phyloP scores from a whole-genome alignment of 2,329 filamentous ascomycete genomes.

The Diplodia intermedia region DNA sequence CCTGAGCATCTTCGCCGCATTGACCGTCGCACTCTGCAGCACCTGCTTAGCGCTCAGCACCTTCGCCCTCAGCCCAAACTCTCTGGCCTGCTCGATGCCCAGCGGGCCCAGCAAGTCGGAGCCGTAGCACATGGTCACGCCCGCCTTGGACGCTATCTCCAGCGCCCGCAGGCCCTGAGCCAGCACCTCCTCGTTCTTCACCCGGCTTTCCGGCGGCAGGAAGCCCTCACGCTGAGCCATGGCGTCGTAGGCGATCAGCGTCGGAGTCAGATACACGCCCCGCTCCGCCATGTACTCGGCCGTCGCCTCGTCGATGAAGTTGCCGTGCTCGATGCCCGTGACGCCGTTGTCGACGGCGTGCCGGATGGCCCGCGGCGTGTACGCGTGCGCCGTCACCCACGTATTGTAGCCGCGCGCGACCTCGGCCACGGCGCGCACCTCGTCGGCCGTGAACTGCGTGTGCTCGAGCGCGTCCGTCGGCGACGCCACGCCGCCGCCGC shows the following conservation, averaged over 20 bases:
- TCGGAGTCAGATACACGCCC: conserved; percentile 61
- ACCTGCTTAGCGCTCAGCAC: conserved; percentile 54
- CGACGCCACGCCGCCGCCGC: conserved; percentile 62
- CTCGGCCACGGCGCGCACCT: conserved; percentile 62
- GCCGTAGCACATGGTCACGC: conserved; percentile 64
- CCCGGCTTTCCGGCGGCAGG: conserved; percentile 52
- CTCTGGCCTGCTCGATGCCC: conserved; percentile 56
- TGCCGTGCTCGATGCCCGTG: conserved; percentile 65
- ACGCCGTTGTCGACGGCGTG: conserved; percentile 64
- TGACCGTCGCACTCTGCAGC: conserved; percentile 61
- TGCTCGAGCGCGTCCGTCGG: conserved; percentile 62
- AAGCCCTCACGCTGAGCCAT: conserved; percentile 53
- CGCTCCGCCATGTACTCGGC: conserved; percentile 59
- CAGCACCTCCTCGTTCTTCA: conserved; percentile 62
- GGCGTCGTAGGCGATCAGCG: conserved; percentile 59
- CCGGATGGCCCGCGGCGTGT: conserved; percentile 62
- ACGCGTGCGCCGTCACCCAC: conserved; percentile 65
- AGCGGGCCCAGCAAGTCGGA: conserved; percentile 62
- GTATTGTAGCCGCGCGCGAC: conserved; percentile 59
- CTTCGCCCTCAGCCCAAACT: conserved; percentile 56
- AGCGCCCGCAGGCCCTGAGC: conserved; percentile 56
- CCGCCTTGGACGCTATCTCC: conserved; percentile 58
- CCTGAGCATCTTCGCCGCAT: conserved; percentile 58
- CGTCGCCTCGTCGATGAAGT: conserved; percentile 65
- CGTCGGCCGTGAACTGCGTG: conserved; percentile 63